phyloP scores from a whole-genome alignment of 352 stramenopile genomes.

The Phytophthora sojae region DNA sequence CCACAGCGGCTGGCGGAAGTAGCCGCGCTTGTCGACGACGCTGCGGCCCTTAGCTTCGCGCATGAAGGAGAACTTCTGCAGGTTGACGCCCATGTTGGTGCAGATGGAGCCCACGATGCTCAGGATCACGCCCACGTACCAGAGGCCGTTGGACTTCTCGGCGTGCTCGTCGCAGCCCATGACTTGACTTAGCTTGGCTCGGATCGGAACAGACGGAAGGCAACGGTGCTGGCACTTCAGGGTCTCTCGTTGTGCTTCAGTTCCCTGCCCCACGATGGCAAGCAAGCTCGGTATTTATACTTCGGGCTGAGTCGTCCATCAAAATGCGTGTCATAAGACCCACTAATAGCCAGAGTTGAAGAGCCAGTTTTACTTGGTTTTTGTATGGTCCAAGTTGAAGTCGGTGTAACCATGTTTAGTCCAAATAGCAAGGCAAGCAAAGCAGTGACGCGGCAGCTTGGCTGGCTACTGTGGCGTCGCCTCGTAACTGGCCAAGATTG shows the following conservation, averaged over 20 bases:
- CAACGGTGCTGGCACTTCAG: background rate
- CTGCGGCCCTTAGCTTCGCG: slow-evolving; percentile 69
- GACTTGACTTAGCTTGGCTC: background rate
- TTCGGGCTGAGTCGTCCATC: slow-evolving; percentile 20
- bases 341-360: slow-evolving; percentile 22
- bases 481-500: background rate
- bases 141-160: slow-evolving; percentile 39
- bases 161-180: slow-evolving; percentile 33
- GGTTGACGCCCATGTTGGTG: slow-evolving; percentile 89
- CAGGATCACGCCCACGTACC: slow-evolving; percentile 85
- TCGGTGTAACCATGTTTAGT: slow-evolving; percentile 17
- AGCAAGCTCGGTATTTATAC: slow-evolving; percentile 6
- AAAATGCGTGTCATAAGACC: slow-evolving; percentile 12
- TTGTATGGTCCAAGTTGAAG: slow-evolving; percentile 38
- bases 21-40: slow-evolving; percentile 69
- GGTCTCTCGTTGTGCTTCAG: slow-evolving; percentile 14
- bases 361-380: slow-evolving; percentile 10
- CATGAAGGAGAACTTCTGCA: slow-evolving; percentile 93
- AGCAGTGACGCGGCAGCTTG: background rate
- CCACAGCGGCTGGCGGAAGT: slow-evolving; percentile 80
- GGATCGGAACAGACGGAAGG: background rate
- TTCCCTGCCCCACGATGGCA: background rate
- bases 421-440: background rate
- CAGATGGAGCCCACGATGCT: slow-evolving; percentile 72
- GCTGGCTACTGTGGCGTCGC: background rate